phyloP scores from a whole-genome alignment of 75 land plant species.

The Picea sitchensis region DNA sequence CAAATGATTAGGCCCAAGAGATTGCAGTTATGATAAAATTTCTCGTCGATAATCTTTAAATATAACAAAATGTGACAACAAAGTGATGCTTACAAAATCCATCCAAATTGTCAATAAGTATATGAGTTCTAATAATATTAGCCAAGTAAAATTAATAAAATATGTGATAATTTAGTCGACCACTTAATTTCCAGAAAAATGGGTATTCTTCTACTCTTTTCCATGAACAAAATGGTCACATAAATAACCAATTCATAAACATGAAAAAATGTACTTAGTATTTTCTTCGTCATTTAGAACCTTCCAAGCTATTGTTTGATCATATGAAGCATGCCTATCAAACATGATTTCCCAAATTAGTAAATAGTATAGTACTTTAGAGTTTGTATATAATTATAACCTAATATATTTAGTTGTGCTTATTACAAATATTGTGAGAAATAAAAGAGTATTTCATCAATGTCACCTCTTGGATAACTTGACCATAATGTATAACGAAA shows the following conservation, averaged over 20 bases:
- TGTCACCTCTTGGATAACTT: conserved; percentile 60
- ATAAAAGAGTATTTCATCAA: too few relatives aligned
- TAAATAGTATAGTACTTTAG: not conserved
- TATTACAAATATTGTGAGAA: not conserved
- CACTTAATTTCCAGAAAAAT: not conserved
- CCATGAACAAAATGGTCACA: conserved; percentile 36
- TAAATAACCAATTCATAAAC: conserved; percentile 80
- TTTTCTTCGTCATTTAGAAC: conserved; percentile 63
- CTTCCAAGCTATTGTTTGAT: conserved; percentile 87
- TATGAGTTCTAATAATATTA: not conserved
- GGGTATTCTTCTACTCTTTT: conserved; percentile 27
- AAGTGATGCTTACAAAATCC: not conserved
- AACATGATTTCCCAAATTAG: not conserved
- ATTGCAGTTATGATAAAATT: not conserved
- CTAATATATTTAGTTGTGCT: not conserved
- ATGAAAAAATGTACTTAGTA: conserved; percentile 68
- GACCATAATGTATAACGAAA: conserved; percentile 38
- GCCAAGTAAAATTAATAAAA: not conserved
- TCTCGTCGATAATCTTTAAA: not conserved
- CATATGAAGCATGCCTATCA: conserved; percentile 58
- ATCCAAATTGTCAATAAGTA: not conserved
- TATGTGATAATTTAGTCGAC: not conserved
- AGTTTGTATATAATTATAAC: not conserved
- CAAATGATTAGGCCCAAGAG: not conserved
- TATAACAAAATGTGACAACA: not conserved